phyloP scores from a whole-genome alignment of 179 eudicot species.

The Beta lomatogona region DNA sequence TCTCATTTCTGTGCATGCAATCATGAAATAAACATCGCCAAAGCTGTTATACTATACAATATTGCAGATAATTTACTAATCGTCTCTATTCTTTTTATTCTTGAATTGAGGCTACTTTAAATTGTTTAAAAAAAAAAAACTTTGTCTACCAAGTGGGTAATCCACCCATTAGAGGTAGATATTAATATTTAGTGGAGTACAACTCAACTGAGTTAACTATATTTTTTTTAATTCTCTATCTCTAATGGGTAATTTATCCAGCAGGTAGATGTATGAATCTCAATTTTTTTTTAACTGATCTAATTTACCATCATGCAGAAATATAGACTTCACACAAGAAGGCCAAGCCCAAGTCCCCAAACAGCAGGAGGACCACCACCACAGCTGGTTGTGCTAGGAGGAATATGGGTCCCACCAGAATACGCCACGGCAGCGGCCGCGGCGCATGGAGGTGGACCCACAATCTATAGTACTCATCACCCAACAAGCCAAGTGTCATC shows the following conservation, averaged over 20 bases:
- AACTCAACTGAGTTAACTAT: too few species aligned
- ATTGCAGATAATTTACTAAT: slow-evolving; percentile 28
- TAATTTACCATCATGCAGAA: slow-evolving; percentile 34
- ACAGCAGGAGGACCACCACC: slow-evolving; percentile 35
- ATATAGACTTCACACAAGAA: slow-evolving; percentile 53
- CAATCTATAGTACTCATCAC: slow-evolving; percentile 61
- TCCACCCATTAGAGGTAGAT: too few species aligned
- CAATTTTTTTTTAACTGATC: neutral
- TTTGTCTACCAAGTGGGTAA: too few species aligned
- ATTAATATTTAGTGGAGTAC: too few species aligned
- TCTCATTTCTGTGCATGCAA: slow-evolving; percentile 27
- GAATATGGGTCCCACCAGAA: slow-evolving; percentile 58
- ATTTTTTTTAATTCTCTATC: too few species aligned
- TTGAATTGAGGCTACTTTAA: neutral
- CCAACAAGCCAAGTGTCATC: slow-evolving; percentile 48
- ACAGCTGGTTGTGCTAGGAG: slow-evolving; percentile 52
- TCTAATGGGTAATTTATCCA: too few species aligned
- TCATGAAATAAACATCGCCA: slow-evolving; percentile 30
- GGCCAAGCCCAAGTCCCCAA: slow-evolving; percentile 52
- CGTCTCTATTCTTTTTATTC: slow-evolving; percentile 23
- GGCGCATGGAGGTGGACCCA: slow-evolving; percentile 43
- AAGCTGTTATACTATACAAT: slow-evolving; percentile 26
- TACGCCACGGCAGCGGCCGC: slow-evolving; percentile 44
- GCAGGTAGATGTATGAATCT: neutral
- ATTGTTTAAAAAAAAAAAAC: too few species aligned